Evolutionary conservation across 768 basidiomycete species (phyloP).

Genomic region (Sistotremastrum niveocremeum): DNA sequence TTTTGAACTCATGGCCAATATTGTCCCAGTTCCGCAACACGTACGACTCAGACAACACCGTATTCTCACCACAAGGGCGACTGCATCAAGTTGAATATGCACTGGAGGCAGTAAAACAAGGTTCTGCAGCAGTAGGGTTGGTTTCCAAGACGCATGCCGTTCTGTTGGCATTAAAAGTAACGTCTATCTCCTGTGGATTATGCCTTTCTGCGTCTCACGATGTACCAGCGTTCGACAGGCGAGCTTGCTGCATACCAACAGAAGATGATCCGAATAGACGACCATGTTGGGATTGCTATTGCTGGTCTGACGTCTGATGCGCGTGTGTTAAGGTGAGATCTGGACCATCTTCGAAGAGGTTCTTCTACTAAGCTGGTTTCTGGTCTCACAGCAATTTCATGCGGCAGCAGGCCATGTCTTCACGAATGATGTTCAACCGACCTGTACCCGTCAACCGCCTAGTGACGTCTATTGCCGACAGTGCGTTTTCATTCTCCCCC

Average conservation of each 20-base stretch:
- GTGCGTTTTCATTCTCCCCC: constrained; percentile 33
- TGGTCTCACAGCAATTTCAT: constrained; percentile 77
- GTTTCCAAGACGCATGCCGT: constrained; percentile 92
- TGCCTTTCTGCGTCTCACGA: not conserved
- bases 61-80: constrained; percentile 92
- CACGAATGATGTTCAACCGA: constrained; percentile 89
- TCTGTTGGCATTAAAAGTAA: constrained; percentile 82
- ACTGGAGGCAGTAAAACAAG: constrained; percentile 98
- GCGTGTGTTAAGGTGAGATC: constrained; percentile 76
- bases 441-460: constrained; percentile 90
- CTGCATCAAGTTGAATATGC: constrained; percentile 98
- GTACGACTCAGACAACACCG: constrained; percentile 98
- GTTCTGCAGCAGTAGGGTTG: constrained; percentile 95
- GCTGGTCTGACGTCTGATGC: constrained; percentile 98
- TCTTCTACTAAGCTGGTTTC: not conserved
- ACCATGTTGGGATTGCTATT: constrained; percentile 98
- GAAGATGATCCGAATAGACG: constrained; percentile 99
- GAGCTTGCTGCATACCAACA: constrained; percentile 99
- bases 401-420: constrained; percentile 96
- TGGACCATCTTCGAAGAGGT: not conserved
- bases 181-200: constrained; percentile 8
- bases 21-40: constrained; percentile 72
- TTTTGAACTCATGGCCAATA: not conserved
- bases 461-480: constrained; percentile 88
- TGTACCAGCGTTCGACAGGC: constrained; percentile 78